Conservation (phyloP, 495 filamentous ascomycete genomes). For the Penicillium cataractarum region DNA sequence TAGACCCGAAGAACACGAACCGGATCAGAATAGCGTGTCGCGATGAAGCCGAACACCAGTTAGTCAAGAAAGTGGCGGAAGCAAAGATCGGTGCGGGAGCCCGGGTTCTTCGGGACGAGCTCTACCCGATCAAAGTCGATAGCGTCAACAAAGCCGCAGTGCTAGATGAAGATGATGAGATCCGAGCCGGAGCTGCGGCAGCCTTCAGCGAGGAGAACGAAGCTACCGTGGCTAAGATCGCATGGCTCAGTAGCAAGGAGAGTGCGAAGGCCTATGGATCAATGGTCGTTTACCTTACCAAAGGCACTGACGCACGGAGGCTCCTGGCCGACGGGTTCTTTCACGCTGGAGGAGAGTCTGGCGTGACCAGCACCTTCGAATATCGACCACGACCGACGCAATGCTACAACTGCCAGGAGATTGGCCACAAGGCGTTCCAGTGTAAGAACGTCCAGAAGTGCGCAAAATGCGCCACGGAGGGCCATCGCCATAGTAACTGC, state of each 20-base stretch:
- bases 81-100: too few species aligned
- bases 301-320: constrained; percentile 29
- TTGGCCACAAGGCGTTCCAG: constrained; percentile 13
- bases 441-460: constrained; percentile 34
- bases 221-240: constrained; percentile 26
- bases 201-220: too few species aligned
- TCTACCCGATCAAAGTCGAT: too few species aligned
- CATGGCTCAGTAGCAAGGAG: constrained; percentile 39
- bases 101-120: too few species aligned
- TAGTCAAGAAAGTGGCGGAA: too few species aligned
- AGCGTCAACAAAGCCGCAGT: too few species aligned
- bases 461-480: constrained; percentile 31
- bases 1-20: too few species aligned
- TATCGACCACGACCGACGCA: constrained; percentile 28
- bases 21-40: too few species aligned
- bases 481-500: constrained; percentile 32
- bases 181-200: too few species aligned
- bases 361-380: constrained; percentile 31
- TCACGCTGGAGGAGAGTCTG: constrained; percentile 32
- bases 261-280: constrained; percentile 35
- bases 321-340: constrained; percentile 34
- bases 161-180: too few species aligned
- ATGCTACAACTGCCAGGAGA: constrained; percentile 36
- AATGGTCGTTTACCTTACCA: constrained; percentile 41
- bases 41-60: too few species aligned